These are phyloP conservation scores for Aspergillus ustus DNA, from an alignment of 2,329 filamentous ascomycete genomes.

Conservation along the genomic window DNA sequence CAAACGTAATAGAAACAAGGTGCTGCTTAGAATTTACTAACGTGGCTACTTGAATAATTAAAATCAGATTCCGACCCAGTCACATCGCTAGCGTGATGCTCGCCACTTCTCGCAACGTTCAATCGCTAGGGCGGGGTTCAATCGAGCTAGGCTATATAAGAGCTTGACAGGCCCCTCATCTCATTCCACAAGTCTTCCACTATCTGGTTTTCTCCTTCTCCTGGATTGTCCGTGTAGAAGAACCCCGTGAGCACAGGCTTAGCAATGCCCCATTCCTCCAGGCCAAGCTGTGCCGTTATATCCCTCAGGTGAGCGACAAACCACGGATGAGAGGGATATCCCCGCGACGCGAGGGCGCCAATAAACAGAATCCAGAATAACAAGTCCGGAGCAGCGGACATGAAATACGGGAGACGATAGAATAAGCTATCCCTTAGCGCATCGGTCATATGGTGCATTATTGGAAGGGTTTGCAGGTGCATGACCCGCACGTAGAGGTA, in stretches of 20 bases:
- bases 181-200: background rate
- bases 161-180: too few relatives aligned
- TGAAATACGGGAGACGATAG: background rate
- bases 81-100: too few relatives aligned
- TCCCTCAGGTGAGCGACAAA: background rate
- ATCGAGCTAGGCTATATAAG: too few relatives aligned
- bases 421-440: background rate
- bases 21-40: too few relatives aligned
- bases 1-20: too few relatives aligned
- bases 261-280: background rate
- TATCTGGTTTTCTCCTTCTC: background rate
- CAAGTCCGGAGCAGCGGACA: background rate
- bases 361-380: background rate
- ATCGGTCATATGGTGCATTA: background rate
- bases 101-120: too few relatives aligned
- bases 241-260: background rate
- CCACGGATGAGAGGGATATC: background rate
- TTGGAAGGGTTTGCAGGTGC: background rate
- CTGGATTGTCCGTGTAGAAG: background rate
- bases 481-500: background rate
- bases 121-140: too few relatives aligned
- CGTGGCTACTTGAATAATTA: too few relatives aligned
- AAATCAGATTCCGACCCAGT: too few relatives aligned
- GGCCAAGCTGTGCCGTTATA: background rate
- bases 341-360: background rate